These are phyloP conservation scores for Crithidia mellificae DNA, from an alignment of 208 protist genomes.

Conservation along the genomic window DNA sequence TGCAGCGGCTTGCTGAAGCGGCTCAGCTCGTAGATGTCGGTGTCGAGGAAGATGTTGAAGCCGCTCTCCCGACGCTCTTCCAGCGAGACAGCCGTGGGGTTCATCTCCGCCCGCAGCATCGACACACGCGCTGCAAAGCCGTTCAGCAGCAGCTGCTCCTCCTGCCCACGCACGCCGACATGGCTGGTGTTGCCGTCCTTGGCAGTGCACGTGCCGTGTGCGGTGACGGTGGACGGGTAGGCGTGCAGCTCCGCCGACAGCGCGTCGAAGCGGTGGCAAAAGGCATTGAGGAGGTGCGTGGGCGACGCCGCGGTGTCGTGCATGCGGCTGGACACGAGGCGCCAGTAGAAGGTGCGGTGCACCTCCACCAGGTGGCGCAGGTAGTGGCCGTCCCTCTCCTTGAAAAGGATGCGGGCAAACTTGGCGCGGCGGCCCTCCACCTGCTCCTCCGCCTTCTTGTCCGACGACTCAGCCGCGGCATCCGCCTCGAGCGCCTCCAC, in stretches of 20 bases:
- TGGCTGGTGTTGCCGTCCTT: background rate
- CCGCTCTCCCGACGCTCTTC: conserved; percentile 49
- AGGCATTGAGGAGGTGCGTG: conserved; percentile 40
- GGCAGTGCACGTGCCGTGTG: background rate
- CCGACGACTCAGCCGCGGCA: conserved; percentile 23
- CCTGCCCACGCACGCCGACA: conserved; percentile 6
- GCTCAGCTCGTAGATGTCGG: conserved; percentile 80
- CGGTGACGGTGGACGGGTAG: conserved; percentile 8
- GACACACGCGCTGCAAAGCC: conserved; percentile 72
- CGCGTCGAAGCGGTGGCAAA: conserved; percentile 68
- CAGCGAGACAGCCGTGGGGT: conserved; percentile 29
- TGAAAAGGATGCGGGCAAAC: conserved; percentile 76
- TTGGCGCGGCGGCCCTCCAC: conserved; percentile 51
- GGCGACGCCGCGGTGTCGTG: conserved; percentile 20
- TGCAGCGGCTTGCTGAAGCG: conserved; percentile 69
- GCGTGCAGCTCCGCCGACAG: conserved; percentile 56
- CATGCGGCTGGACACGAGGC: conserved; percentile 46
- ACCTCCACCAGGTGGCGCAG: conserved; percentile 67
- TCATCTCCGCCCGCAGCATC: conserved; percentile 45
- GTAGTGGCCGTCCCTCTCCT: conserved; percentile 68
- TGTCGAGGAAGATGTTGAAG: conserved; percentile 93
- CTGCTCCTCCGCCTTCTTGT: conserved; percentile 33
- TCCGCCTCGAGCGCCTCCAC: conserved; percentile 43
- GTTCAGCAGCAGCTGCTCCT: conserved; percentile 75
- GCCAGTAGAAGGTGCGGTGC: conserved; percentile 73